Percentiles rank a stretch among this genome's conserved stretches.
phyloP scores from a whole-genome alignment of 208 protist genomes.

The Phytomonas sp. region DNA sequence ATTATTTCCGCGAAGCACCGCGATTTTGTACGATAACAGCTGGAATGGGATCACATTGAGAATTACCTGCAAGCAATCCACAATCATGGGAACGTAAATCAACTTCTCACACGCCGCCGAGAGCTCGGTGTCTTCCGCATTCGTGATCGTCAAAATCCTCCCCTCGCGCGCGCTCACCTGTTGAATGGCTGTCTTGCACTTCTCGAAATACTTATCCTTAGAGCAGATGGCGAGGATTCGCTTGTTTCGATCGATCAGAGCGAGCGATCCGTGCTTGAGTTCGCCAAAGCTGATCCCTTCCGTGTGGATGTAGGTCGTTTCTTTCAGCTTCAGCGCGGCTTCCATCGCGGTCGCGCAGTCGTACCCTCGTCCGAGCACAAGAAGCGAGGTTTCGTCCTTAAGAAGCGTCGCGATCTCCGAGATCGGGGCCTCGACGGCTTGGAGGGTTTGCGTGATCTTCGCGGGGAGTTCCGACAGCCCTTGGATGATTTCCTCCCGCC shows the following conservation, averaged over 20 bases:
- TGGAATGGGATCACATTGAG: constrained; percentile 94
- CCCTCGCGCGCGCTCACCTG: constrained; percentile 87
- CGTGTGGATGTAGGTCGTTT: constrained; percentile 96
- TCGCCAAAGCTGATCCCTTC: constrained; percentile 95
- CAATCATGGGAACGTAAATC: constrained; percentile 69
- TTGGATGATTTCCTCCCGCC: constrained; percentile 59
- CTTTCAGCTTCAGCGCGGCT: constrained; percentile 96
- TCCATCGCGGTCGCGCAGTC: constrained; percentile 91
- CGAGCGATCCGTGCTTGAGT: constrained; percentile 97
- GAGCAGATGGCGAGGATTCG: constrained; percentile 89
- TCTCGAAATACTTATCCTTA: constrained; percentile 62
- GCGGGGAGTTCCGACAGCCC: constrained; percentile 50
- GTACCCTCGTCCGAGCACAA: constrained; percentile 91
- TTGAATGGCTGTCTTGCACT: constrained; percentile 79
- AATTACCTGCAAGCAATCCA: constrained; percentile 87
- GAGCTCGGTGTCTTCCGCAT: constrained; percentile 46
- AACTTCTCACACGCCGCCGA: constrained; percentile 18
- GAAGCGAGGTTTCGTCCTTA: constrained; percentile 36
- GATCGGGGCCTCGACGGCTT: constrained; percentile 37
- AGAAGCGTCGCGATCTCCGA: constrained; percentile 60
- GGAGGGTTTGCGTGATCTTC: constrained; percentile 53
- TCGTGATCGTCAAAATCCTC: constrained; percentile 70
- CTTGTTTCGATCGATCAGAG: constrained; percentile 92
- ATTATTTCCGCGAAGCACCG: constrained; percentile 86
- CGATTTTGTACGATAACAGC: constrained; percentile 95